Percentiles rank a stretch among this genome's conserved stretches.
These are phyloP conservation scores for Umbelopsis ramanniana DNA, from an alignment of 192 early-diverging fungal species.

Conservation along the genomic window DNA sequence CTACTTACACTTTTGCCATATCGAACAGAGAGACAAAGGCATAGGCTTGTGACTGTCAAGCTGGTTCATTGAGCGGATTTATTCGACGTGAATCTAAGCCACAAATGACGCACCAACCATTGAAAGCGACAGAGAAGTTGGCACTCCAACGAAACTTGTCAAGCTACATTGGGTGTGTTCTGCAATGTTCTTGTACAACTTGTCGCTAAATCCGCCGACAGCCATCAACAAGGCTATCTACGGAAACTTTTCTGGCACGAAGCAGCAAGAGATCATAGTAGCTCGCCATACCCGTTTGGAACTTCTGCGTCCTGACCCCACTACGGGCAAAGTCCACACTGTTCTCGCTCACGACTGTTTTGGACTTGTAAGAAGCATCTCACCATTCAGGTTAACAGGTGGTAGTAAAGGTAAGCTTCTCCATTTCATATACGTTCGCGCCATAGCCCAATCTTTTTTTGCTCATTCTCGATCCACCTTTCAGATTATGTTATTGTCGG, in stretches of 20 bases:
- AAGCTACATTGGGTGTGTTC: conserved; percentile 2
- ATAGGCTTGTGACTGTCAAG: not conserved
- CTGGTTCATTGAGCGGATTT: too few species aligned
- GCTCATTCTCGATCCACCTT: not conserved
- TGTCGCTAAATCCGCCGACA: conserved; percentile 84
- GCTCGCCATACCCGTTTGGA: conserved; percentile 78
- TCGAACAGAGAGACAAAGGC: not conserved
- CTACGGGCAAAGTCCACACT: conserved; percentile 78
- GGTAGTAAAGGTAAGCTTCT: conserved; percentile 73
- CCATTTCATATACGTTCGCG: not conserved
- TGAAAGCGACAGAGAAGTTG: not conserved
- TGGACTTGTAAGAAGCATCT: conserved; percentile 82
- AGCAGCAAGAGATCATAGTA: conserved; percentile 88
- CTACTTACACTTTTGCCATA: conserved; percentile 18
- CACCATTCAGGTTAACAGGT: conserved; percentile 88
- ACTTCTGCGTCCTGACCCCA: conserved; percentile 76
- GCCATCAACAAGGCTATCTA: conserved; percentile 77
- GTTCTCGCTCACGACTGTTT: conserved; percentile 80
- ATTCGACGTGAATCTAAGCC: not conserved
- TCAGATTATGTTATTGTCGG: conserved; percentile 90
- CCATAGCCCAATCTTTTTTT: not conserved
- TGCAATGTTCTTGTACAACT: conserved; percentile 83
- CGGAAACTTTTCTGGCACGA: conserved; percentile 93
- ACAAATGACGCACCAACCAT: conserved; percentile 23
- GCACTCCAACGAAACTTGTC: not conserved